A percentile compares a stretch with the other conserved stretches of the same genome.
Conservation (phyloP, 2,329 filamentous ascomycete genomes). For the Aspergillus sp. region DNA sequence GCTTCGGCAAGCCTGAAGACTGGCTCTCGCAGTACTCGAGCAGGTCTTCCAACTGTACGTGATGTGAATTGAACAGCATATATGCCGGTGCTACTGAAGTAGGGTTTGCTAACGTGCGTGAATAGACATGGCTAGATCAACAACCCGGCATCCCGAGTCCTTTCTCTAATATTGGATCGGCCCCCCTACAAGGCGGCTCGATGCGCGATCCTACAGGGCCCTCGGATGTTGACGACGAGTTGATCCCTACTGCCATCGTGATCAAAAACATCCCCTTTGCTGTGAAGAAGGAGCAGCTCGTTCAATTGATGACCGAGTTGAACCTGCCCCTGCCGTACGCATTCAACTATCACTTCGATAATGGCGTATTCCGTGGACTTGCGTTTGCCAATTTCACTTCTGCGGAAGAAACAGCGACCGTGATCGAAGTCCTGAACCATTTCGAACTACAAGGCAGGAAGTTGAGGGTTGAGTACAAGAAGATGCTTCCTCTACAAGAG, state of each 20-base stretch:
- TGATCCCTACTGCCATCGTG: conserved; percentile 97
- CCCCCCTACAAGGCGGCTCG: conserved; percentile 41
- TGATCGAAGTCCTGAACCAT: conserved; percentile 93
- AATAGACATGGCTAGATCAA: conserved; percentile 64
- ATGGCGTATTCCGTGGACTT: conserved; percentile 91
- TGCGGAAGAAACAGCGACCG: conserved; percentile 84
- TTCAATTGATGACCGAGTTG: conserved; percentile 90
- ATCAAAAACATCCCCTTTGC: conserved; percentile 99
- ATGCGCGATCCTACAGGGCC: conserved; percentile 43
- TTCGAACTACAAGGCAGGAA: conserved; percentile 94
- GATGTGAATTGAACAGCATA: neutral
- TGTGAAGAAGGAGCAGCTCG: conserved; percentile 93
- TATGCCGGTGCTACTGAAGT: neutral
- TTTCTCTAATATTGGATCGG: conserved; percentile 47
- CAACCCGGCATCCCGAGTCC: conserved; percentile 49
- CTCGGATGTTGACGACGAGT: conserved; percentile 65
- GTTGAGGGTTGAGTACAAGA: conserved; percentile 96
- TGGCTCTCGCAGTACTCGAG: conserved; percentile 51
- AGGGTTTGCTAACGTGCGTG: conserved; percentile 1
- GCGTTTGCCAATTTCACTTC: conserved; percentile 99
- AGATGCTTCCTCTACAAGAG: conserved; percentile 95
- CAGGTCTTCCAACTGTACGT: conserved; percentile 73
- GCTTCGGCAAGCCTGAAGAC: conserved; percentile 59
- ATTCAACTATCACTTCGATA: conserved; percentile 99
- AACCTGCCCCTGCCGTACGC: conserved; percentile 92